These are phyloP conservation scores for Syncephalastrum sp. DNA, from an alignment of 371 early-diverging fungal genomes.

Conservation along the genomic window DNA sequence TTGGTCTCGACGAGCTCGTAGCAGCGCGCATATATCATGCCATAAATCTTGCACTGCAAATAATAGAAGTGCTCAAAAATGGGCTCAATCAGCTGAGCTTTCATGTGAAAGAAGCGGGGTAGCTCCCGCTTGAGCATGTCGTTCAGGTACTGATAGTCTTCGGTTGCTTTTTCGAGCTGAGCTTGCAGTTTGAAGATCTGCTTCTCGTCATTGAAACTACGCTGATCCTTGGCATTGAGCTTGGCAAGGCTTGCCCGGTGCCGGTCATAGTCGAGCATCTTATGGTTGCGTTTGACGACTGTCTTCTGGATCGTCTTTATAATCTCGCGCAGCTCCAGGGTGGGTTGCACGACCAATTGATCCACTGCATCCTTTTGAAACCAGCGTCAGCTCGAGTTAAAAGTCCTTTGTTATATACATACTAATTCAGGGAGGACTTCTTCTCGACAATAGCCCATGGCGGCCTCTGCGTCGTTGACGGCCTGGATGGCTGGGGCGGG, in stretches of 20 bases:
- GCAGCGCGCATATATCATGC: slow-evolving; percentile 51
- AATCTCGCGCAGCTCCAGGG: slow-evolving; percentile 61
- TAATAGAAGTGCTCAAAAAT: slow-evolving; percentile 71
- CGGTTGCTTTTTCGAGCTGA: slow-evolving; percentile 67
- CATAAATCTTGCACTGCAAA: slow-evolving; percentile 68
- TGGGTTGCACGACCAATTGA: slow-evolving; percentile 67
- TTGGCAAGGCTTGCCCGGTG: slow-evolving; percentile 67
- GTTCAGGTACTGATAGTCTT: slow-evolving; percentile 74
- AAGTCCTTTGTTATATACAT: slow-evolving; percentile 10
- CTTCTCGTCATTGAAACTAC: slow-evolving; percentile 72
- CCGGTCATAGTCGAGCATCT: slow-evolving; percentile 84
- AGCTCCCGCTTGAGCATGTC: slow-evolving; percentile 66
- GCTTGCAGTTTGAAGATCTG: slow-evolving; percentile 63
- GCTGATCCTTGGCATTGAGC: slow-evolving; percentile 63
- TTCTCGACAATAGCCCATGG: slow-evolving; percentile 62
- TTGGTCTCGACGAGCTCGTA: slow-evolving; percentile 49
- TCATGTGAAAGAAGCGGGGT: slow-evolving; percentile 63
- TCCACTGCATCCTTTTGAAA: slow-evolving; percentile 64
- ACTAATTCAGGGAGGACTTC: slow-evolving; percentile 69
- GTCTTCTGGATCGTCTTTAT: slow-evolving; percentile 70
- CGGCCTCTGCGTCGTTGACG: slow-evolving; percentile 61
- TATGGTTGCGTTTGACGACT: slow-evolving; percentile 80
- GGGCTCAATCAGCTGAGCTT: slow-evolving; percentile 67
- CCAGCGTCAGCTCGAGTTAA: neutral
- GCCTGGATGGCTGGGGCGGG: slow-evolving; percentile 62